Conservation (phyloP, 805 yeast species). For the Peterozyma toletana region DNA sequence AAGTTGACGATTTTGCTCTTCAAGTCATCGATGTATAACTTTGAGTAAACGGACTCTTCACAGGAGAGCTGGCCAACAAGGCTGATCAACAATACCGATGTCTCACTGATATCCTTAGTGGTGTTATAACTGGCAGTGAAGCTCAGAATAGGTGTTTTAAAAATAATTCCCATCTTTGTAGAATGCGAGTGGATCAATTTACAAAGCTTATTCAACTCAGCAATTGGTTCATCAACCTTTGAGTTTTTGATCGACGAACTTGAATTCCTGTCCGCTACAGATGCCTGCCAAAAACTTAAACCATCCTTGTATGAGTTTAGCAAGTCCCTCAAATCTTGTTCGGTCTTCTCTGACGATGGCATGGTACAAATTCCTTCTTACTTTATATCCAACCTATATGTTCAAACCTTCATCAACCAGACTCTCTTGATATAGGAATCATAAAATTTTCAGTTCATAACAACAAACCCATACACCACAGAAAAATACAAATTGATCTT, state of each 20-base stretch:
- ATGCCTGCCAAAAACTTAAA: constrained; percentile 2
- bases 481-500: no score
- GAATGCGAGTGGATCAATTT: constrained; percentile 64
- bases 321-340: constrained; percentile 4
- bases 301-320: constrained; percentile 5
- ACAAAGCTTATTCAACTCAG: constrained; percentile 53
- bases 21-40: constrained; percentile 22
- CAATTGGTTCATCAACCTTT: constrained; percentile 34
- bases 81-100: constrained; percentile 37
- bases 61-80: constrained; percentile 33
- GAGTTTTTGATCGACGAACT: constrained; percentile 13
- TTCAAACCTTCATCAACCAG: no score
- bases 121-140: constrained; percentile 42
- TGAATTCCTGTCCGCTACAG: neutral
- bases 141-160: constrained; percentile 47
- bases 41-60: constrained; percentile 24
- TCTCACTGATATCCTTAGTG: constrained; percentile 35
- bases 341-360: neutral
- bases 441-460: no score
- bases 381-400: no score
- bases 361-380: no score
- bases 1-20: constrained; percentile 14
- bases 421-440: no score
- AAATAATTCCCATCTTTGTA: constrained; percentile 69
- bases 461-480: no score